Conservation (phyloP, 1,284 basidiomycete genomes). For the Heterobasidion annosum region DNA sequence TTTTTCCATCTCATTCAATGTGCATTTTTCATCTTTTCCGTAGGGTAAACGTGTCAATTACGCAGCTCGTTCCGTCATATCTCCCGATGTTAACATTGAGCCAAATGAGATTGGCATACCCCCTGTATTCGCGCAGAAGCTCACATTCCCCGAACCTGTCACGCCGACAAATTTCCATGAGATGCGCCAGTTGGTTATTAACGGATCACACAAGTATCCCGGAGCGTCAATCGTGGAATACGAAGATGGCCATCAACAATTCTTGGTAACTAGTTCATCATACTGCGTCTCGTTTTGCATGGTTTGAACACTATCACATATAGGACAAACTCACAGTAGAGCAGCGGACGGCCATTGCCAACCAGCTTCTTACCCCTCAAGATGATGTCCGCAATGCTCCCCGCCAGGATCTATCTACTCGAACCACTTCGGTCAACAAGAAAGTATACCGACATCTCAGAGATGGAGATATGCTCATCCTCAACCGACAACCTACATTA, state of each 20-base stretch:
- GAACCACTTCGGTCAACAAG: conserved; percentile 81
- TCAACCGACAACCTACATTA: conserved; percentile 97
- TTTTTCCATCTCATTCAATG: background rate
- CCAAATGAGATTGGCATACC: conserved; percentile 99
- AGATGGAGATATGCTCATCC: conserved; percentile 92
- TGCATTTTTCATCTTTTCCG: background rate
- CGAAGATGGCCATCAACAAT: conserved; percentile 86
- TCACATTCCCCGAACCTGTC: conserved; percentile 97
- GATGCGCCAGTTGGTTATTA: conserved; percentile 87
- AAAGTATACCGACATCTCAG: conserved; percentile 95
- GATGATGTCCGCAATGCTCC: conserved; percentile 49
- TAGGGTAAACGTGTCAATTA: conserved; percentile 99
- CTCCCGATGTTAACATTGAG: conserved; percentile 99
- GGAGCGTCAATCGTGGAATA: conserved; percentile 94
- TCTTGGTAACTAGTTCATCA: conserved; percentile 41
- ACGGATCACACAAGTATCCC: conserved; percentile 85
- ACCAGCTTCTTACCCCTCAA: conserved; percentile 91
- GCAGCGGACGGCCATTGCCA: conserved; percentile 94
- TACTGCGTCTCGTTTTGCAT: background rate
- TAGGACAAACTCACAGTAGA: conserved; percentile 83
- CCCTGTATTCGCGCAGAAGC: conserved; percentile 93
- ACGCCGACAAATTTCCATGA: conserved; percentile 88
- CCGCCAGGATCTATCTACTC: conserved; percentile 54
- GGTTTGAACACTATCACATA: conserved; percentile 19
- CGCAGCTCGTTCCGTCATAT: conserved; percentile 98